A percentile compares a stretch with the other conserved stretches of the same genome.
Evolutionary conservation across 2,329 filamentous ascomycete species (phyloP).

Genomic region (Cercospora sp.): DNA sequence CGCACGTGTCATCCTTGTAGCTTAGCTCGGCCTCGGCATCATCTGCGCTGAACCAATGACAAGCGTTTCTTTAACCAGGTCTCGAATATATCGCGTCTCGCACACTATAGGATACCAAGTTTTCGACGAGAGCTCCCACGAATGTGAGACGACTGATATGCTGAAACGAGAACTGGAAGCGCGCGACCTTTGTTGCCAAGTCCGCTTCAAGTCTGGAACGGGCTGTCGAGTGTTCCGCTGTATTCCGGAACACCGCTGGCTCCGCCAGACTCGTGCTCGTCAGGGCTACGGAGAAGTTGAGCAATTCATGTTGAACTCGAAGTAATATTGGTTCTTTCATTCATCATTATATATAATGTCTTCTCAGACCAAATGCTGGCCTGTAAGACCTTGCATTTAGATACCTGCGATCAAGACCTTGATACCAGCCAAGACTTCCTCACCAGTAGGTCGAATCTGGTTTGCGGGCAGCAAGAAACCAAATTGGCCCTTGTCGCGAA

Average conservation of each 20-base stretch:
- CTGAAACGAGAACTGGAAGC: neutral
- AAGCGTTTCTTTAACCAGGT: neutral
- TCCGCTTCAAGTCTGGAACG: neutral
- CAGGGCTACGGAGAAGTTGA: neutral
- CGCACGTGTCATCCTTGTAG: neutral
- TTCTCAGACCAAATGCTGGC: neutral
- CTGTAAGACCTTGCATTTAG: neutral
- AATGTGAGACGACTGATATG: neutral
- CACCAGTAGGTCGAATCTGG: conserved; percentile 50
- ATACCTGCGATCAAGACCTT: conserved; percentile 25
- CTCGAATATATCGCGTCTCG: neutral
- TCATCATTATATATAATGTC: neutral
- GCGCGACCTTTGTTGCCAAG: neutral
- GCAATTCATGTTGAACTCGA: neutral
- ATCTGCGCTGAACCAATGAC: neutral
- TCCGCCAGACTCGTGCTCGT: neutral
- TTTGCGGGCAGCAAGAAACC: conserved; percentile 53
- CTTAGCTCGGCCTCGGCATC: neutral
- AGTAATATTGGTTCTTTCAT: neutral
- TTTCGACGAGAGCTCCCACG: neutral
- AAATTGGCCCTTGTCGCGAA: conserved; percentile 51
- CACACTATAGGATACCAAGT: neutral
- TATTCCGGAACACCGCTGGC: neutral
- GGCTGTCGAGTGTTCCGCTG: neutral
- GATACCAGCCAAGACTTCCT: conserved; percentile 51